Percentiles rank a stretch among this genome's conserved stretches.
These are phyloP conservation scores for Trichothecium sympodiale DNA, from an alignment of 2,329 filamentous ascomycete genomes.

Conservation along the genomic window DNA sequence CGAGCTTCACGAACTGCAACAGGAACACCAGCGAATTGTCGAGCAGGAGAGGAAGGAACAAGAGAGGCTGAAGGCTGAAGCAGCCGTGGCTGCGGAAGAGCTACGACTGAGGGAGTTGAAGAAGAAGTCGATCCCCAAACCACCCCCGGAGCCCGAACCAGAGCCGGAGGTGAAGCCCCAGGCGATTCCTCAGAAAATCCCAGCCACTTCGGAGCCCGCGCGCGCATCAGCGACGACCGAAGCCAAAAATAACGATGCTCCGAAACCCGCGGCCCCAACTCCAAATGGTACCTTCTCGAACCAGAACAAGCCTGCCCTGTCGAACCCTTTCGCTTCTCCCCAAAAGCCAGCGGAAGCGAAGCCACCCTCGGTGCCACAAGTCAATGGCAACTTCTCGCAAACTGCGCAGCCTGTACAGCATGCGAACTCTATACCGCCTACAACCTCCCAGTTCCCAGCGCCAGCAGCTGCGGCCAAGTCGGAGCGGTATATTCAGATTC, in stretches of 20 bases:
- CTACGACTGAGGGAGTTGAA: constrained; percentile 34
- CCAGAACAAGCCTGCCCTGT: constrained; percentile 11
- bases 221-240: background rate
- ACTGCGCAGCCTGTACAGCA: no score
- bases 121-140: constrained; percentile 31
- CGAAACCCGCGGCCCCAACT: constrained; percentile 2
- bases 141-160: constrained; percentile 20
- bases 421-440: constrained; percentile 6
- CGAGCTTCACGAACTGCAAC: constrained; percentile 33
- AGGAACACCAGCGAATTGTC: constrained; percentile 30
- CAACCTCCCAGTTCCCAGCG: constrained; percentile 5
- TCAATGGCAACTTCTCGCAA: background rate
- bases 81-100: constrained; percentile 34
- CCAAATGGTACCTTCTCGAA: constrained; percentile 11
- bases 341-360: constrained; percentile 3
- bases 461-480: constrained; percentile 6
- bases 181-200: constrained; percentile 1
- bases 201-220: constrained; percentile 4
- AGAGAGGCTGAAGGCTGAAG: constrained; percentile 32
- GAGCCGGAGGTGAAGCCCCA: constrained; percentile 4
- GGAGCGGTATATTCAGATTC: constrained; percentile 46
- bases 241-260: background rate
- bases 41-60: constrained; percentile 34
- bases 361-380: background rate
- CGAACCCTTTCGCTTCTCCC: constrained; percentile 10